Percentiles rank a stretch among this genome's conserved stretches.
Conservation (phyloP, 1,139 yeast species). For the Zygosaccharomyces pseudobailii region DNA sequence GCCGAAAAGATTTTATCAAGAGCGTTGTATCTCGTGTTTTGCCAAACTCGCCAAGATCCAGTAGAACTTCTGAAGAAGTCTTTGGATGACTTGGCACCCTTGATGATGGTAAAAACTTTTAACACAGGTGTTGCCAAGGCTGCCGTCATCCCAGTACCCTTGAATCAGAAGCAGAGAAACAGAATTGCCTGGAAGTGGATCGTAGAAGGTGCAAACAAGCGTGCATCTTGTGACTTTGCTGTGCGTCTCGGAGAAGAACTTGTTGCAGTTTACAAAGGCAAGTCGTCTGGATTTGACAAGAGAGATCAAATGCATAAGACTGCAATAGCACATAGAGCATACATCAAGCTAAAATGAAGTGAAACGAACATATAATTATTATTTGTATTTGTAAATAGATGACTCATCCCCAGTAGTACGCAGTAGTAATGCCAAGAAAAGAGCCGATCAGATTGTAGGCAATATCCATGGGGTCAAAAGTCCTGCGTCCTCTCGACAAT, state of each 20-base stretch:
- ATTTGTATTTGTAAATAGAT: constrained; percentile 5
- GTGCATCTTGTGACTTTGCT: constrained; percentile 74
- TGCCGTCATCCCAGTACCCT: constrained; percentile 74
- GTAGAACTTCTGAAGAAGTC: constrained; percentile 67
- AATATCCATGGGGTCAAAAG: constrained; percentile 49
- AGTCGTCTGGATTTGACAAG: constrained; percentile 80
- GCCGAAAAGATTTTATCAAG: constrained; percentile 73
- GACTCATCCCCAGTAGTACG: constrained; percentile 6
- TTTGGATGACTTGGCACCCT: constrained; percentile 79
- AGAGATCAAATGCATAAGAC: constrained; percentile 76
- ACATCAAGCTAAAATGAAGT: constrained; percentile 45
- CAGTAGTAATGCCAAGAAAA: constrained; percentile 19
- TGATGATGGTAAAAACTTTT: constrained; percentile 71
- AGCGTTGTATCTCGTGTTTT: constrained; percentile 68
- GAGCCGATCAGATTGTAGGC: constrained; percentile 39
- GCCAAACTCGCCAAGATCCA: constrained; percentile 51
- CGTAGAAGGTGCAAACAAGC: constrained; percentile 72
- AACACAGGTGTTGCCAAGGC: constrained; percentile 86
- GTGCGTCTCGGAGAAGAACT: constrained; percentile 92
- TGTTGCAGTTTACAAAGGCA: constrained; percentile 69
- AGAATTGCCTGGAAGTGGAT: constrained; percentile 90
- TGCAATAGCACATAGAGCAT: constrained; percentile 80
- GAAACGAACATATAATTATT: constrained; percentile 2
- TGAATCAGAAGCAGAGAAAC: constrained; percentile 74
- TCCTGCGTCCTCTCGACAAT: constrained; percentile 40